Percentiles rank a stretch among this genome's conserved stretches.
phyloP scores from a whole-genome alignment of 1,284 basidiomycete genomes.

The Ganoderma lucidum region DNA sequence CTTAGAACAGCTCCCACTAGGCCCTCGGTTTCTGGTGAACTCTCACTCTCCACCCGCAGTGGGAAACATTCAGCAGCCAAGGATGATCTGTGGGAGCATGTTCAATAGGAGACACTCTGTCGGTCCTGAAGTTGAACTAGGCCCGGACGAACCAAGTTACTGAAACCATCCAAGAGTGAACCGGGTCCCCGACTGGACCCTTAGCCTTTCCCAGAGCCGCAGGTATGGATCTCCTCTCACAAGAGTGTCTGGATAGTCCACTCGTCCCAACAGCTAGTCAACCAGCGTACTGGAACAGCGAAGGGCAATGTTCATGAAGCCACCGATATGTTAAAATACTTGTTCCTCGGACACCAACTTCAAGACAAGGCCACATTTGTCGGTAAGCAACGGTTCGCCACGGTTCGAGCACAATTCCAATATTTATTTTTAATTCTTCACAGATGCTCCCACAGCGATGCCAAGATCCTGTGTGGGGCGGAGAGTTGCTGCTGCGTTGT shows the following conservation, averaged over 20 bases:
- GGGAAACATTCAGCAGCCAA: conserved; percentile 19
- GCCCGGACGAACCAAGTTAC: background rate
- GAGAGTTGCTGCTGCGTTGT: conserved; percentile 12
- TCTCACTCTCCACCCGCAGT: conserved; percentile 21
- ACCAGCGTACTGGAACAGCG: background rate
- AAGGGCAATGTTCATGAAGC: background rate
- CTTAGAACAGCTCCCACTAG: background rate
- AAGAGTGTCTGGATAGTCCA: background rate
- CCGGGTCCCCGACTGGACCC: background rate
- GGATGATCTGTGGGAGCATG: background rate
- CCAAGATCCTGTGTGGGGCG: conserved; percentile 16
- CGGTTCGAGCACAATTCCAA: background rate
- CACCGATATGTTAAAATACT: background rate
- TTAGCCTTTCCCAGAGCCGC: conserved; percentile 12
- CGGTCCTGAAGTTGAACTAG: background rate
- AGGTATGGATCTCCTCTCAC: background rate
- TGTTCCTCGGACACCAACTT: background rate
- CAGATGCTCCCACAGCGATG: conserved; percentile 17
- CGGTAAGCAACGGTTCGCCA: background rate
- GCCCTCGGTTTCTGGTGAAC: background rate
- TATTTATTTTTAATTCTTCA: conserved; percentile 7
- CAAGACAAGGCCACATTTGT: background rate
- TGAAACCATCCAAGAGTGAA: background rate
- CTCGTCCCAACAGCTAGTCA: background rate
- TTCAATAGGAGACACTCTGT: background rate